Base-by-base conservation (phyloP, 768 basidiomycete genomes). In the Termitomyces sp. region DNA sequence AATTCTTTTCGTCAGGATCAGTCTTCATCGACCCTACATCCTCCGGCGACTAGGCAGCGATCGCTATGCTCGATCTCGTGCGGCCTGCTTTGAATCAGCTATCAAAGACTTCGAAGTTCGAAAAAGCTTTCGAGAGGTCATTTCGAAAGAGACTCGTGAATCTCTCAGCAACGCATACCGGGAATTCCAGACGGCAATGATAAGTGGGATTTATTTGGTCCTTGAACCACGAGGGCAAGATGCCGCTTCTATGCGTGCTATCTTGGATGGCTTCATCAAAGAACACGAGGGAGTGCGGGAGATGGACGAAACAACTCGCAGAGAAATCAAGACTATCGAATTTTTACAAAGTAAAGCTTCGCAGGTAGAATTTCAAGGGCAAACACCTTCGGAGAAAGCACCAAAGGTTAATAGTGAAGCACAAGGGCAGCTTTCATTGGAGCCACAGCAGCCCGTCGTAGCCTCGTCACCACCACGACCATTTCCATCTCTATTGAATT, bases 81-180 rank as follows among this genome's bases (percentile, higher is more conserved):
- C 75, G 54, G 95, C 93, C 14, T 97, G 93, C 68, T 95, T 96
- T 65, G 92, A 96, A 59, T 92, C 91, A 12, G 92, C 94, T 4
- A 83, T 92, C 63, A 87, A 85, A 66, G 94, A 96, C 69, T 95
- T 90, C 66, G 79, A 86, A 62, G 84, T 94, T 59, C 84, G 91
- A 49, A 81, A 83, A 57, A 80, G 78, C 4, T 92, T 91, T 67
- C 77, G 85, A 58, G 78, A 84, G 57, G 71, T 75, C 25, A 77
- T 84, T 56, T 77, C 85, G 0, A 81, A 80, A 63, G 87, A 88
- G 65, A 82, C 81, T 14, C 82, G 81, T 23, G 83, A 83, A 63
- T 86, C 88, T 47, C 77, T 91, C 29, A 85, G 90, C 64, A 91
- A 89, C 60, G 89, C 88, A 7, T 93, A 92, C 66, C 78, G 91